Evolutionary conservation across 106 monocot genomes (phyloP).

Genomic region (Dioscorea zingiberensis): DNA sequence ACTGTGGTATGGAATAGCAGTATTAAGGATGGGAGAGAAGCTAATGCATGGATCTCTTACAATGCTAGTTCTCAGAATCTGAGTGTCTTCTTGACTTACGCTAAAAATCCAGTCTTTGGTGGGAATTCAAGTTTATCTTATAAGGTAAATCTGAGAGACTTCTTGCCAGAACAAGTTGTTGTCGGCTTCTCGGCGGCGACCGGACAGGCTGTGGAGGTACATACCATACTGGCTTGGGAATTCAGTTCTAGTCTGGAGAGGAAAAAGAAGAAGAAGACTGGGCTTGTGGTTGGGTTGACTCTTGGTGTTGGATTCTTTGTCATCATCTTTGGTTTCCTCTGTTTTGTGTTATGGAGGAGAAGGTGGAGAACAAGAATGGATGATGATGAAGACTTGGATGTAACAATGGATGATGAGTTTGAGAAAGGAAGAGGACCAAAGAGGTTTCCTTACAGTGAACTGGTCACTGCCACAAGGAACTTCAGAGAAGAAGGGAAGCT

Average conservation of each 20-base stretch:
- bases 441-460: background rate
- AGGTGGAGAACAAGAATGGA: background rate
- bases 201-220: background rate
- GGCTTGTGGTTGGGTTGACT: background rate
- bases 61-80: background rate
- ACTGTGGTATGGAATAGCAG: background rate
- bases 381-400: background rate
- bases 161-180: background rate
- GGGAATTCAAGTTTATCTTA: background rate
- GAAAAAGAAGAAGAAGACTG: background rate
- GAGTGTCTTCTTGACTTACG: slow-evolving; percentile 4
- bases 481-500: slow-evolving; percentile 1
- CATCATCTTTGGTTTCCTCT: background rate
- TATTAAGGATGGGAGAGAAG: background rate
- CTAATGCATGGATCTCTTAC: slow-evolving; percentile 2
- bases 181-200: slow-evolving; percentile 2
- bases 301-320: background rate
- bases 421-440: background rate
- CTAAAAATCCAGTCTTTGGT: background rate
- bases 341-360: background rate
- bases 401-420: background rate
- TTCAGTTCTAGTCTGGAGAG: background rate
- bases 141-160: background rate
- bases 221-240: background rate
- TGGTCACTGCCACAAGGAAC: background rate